Evolutionary conservation across 2,329 filamentous ascomycete genomes (phyloP), one percentile per base, ranked within the genome.

Genomic region (Albophoma yamanashiensis): DNA sequence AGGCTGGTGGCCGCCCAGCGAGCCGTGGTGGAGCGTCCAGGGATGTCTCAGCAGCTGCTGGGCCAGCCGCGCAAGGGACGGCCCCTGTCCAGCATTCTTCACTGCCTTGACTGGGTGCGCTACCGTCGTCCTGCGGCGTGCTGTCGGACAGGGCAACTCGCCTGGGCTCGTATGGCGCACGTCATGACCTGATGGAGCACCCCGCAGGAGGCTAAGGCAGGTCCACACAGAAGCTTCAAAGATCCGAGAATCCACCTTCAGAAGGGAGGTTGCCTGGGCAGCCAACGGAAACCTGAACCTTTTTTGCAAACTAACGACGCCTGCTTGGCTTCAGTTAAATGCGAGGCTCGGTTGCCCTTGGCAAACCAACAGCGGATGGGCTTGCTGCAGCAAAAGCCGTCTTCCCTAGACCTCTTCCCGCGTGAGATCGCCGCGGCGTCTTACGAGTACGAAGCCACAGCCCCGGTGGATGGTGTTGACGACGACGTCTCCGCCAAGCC

Each of bases 1-100:
- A 66, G 69, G 69, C 71, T 73, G 71, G 71, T 62, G 67, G 40
- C n/a, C 22, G 14, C 40, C 31, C 11, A 20, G 27, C 27, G 50
- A 55, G 31, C 31, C 50, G 20, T 22, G 31, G 50, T 22, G 50
- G 50, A 38, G 50, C 50, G 20, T 22, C 20, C 50, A 38, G 50
- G 50, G 31, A n/a, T 50, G 50, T 36, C 17, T 36, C 50, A 53
- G 31, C 50, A 22, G 50, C 50, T 38, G 50, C 31, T 15, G 50
- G 12, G 50, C 50, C 50, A 12, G 31, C 50, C 31, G 9, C 12
- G 47, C 47, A n/a, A 34, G 47, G 47, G 47, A 25, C 25, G 2
- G 22, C 15, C 47, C 25, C 31, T 25, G 8, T 17, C 6, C 25
- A 20, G 17, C 47, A 9, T 34, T 11, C 47, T 52, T n/a, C n/a